These are phyloP conservation scores for Quillaja saponaria DNA, from an alignment of 306 rosid species.

Conservation along the genomic window DNA sequence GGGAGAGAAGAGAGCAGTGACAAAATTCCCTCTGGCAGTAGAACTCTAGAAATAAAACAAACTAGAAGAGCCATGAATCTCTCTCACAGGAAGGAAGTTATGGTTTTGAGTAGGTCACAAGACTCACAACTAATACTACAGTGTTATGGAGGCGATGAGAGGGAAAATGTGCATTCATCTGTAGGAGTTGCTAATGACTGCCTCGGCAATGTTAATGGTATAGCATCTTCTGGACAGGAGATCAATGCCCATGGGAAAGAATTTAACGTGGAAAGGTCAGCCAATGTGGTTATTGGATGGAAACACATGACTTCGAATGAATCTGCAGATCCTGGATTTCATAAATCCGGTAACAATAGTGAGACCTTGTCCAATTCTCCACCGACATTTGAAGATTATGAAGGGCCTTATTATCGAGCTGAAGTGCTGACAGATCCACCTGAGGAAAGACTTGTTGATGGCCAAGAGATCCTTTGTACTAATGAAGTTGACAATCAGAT, in stretches of 20 bases:
- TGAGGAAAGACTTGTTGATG: slow-evolving; percentile 26
- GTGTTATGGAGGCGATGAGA: slow-evolving; percentile 9
- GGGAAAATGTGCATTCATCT: slow-evolving; percentile 29
- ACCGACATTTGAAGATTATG: slow-evolving; percentile 24
- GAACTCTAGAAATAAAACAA: slow-evolving; percentile 24
- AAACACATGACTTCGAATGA: slow-evolving; percentile 27
- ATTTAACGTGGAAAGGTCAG: slow-evolving; percentile 26
- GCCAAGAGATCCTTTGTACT: slow-evolving; percentile 37
- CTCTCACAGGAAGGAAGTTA: slow-evolving; percentile 28
- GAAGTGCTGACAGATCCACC: slow-evolving; percentile 27
- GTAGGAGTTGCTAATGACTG: slow-evolving; percentile 16
- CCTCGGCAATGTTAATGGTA: slow-evolving; percentile 27
- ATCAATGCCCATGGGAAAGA: slow-evolving; percentile 26
- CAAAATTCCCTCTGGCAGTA: slow-evolving; percentile 26
- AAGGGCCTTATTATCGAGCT: slow-evolving; percentile 26
- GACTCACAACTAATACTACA: slow-evolving; percentile 28
- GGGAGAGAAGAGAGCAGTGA: slow-evolving; percentile 31
- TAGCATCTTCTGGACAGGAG: slow-evolving; percentile 21
- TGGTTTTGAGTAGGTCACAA: slow-evolving; percentile 34
- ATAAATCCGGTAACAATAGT: slow-evolving; percentile 12
- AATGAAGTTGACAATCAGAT: slow-evolving; percentile 39
- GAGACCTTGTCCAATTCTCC: slow-evolving; percentile 25
- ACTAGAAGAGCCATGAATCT: slow-evolving; percentile 27
- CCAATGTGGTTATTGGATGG: slow-evolving; percentile 20
- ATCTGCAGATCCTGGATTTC: slow-evolving; percentile 34